These are phyloP conservation scores for Effrenium voratum DNA, from an alignment of 73 alveolate species.

Conservation along the genomic window DNA sequence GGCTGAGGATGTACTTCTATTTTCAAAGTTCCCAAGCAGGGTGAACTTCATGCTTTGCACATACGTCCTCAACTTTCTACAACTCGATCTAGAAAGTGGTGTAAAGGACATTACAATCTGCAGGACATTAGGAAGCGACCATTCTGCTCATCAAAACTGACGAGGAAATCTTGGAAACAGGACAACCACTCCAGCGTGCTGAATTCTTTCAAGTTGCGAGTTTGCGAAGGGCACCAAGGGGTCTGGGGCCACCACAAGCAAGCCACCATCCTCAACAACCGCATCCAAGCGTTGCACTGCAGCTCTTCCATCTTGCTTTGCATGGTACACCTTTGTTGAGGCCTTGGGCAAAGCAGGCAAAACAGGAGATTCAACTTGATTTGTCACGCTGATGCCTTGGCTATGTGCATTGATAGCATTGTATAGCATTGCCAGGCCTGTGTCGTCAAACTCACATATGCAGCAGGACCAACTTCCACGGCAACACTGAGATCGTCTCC, in stretches of 20 bases:
- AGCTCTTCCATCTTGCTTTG: conserved; percentile 18
- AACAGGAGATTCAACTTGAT: background rate
- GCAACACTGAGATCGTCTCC: conserved; percentile 60
- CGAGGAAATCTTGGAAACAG: background rate
- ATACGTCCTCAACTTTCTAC: conserved; percentile 32
- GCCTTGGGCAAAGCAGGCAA: conserved; percentile 4
- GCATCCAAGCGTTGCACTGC: conserved; percentile 46
- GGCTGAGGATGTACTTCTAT: background rate
- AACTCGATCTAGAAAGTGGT: no score
- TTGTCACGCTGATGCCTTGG: background rate
- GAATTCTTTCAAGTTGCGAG: conserved; percentile 14
- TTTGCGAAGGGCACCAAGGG: conserved; percentile 77
- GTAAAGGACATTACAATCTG: no score
- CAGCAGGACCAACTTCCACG: conserved; percentile 1
- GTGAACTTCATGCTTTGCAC: conserved; percentile 19
- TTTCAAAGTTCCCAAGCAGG: background rate
- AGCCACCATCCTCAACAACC: conserved; percentile 3
- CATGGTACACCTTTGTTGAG: conserved; percentile 66
- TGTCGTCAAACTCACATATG: conserved; percentile 2
- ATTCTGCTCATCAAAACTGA: no score
- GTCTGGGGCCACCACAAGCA: conserved; percentile 55
- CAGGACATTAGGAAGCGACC: no score
- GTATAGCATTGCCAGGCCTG: conserved; percentile 10
- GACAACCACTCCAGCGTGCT: background rate
- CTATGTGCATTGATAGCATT: background rate